These are phyloP conservation scores for Tieghemostelium lacteum DNA, from an alignment of 78 protist species.

Conservation along the genomic window DNA sequence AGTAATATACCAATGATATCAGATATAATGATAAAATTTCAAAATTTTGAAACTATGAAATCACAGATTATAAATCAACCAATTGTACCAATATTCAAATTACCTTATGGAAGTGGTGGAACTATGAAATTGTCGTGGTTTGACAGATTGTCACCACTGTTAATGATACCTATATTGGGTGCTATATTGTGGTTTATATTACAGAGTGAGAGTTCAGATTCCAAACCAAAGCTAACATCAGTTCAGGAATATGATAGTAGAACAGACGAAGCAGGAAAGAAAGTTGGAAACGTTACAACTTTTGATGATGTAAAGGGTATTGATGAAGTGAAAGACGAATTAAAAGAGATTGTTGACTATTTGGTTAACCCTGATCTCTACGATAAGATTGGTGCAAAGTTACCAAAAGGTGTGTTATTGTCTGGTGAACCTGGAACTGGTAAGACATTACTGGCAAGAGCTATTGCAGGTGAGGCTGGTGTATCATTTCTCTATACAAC, in stretches of 20 bases:
- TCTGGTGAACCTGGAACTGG: slow-evolving; percentile 98
- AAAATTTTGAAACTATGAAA: background rate
- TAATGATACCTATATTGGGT: slow-evolving; percentile 31
- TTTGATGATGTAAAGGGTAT: slow-evolving; percentile 85
- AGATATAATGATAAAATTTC: slow-evolving; percentile 6
- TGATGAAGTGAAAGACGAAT: slow-evolving; percentile 91
- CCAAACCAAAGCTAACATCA: background rate
- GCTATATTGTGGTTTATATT: background rate
- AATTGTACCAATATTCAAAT: slow-evolving; percentile 21
- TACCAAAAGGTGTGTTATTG: slow-evolving; percentile 92
- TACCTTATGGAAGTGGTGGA: background rate
- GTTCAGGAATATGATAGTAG: background rate
- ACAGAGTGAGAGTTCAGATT: background rate
- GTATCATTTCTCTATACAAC: slow-evolving; percentile 91
- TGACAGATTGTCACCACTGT: slow-evolving; percentile 16
- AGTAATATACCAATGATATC: slow-evolving; percentile 10
- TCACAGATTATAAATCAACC: slow-evolving; percentile 49
- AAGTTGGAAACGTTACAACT: background rate
- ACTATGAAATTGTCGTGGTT: slow-evolving; percentile 3
- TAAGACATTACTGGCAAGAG: slow-evolving; percentile 96
- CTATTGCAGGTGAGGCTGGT: slow-evolving; percentile 96
- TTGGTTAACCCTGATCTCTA: slow-evolving; percentile 89
- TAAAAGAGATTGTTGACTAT: slow-evolving; percentile 91
- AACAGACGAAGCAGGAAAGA: slow-evolving; percentile 18
- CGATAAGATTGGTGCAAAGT: slow-evolving; percentile 91